phyloP scores from a whole-genome alignment of 1,284 basidiomycete species.

The Meripilus lineatus region DNA sequence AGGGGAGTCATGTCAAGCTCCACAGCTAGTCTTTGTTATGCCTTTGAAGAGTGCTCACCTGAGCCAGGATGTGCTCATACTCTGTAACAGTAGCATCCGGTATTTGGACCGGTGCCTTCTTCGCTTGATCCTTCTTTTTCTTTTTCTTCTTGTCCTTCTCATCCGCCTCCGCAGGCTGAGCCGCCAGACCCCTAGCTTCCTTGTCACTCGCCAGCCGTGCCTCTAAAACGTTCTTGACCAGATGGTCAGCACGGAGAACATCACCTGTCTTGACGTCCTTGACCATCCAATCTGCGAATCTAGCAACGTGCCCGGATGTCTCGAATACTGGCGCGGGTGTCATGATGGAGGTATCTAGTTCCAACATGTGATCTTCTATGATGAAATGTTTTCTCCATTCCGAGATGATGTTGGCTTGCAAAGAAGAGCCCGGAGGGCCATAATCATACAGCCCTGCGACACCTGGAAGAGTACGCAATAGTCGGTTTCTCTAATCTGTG shows the following conservation, averaged over 20 bases:
- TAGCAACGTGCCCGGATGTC: constrained; percentile 96
- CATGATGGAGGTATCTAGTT: constrained; percentile 98
- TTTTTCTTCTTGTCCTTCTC: constrained; percentile 71
- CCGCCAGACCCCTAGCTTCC: constrained; percentile 80
- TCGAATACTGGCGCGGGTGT: constrained; percentile 95
- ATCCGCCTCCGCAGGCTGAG: constrained; percentile 44
- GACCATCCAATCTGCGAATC: constrained; percentile 99
- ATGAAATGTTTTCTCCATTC: constrained; percentile 99
- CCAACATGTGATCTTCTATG: constrained; percentile 98
- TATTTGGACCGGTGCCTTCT: constrained; percentile 74
- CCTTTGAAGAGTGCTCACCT: constrained; percentile 45
- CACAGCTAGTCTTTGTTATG: too few species aligned
- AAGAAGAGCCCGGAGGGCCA: constrained; percentile 90
- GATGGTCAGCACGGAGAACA: constrained; percentile 95
- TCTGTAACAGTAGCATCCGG: constrained; percentile 72
- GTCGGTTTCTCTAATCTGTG: too few species aligned
- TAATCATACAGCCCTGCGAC: constrained; percentile 97
- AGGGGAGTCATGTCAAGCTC: not conserved
- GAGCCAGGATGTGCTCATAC: constrained; percentile 83
- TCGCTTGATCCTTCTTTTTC: constrained; percentile 82
- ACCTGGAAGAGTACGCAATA: constrained; percentile 40
- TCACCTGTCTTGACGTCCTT: constrained; percentile 94
- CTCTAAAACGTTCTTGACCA: constrained; percentile 92
- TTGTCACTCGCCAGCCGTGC: constrained; percentile 87
- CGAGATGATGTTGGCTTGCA: constrained; percentile 95